A percentile compares a stretch with the other conserved stretches of the same genome.
Conservation (phyloP, 1,139 yeast genomes). For the Pneumocystis murina region DNA sequence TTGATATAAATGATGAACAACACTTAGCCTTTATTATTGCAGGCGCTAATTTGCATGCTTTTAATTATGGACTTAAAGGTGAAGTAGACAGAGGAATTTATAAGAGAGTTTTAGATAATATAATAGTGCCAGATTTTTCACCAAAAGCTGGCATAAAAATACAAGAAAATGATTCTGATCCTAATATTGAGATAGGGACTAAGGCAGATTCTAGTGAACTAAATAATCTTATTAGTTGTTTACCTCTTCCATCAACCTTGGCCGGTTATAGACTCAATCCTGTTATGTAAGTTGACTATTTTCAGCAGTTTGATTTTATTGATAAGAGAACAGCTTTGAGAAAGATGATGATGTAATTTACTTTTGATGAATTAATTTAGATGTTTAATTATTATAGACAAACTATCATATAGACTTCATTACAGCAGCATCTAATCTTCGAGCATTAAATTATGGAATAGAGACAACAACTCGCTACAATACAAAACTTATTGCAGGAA, state of each 20-base stretch:
- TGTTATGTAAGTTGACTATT: constrained; percentile 34
- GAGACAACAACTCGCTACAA: constrained; percentile 53
- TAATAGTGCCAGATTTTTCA: constrained; percentile 48
- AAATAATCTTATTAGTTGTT: constrained; percentile 48
- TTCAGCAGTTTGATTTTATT: not conserved
- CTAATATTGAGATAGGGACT: constrained; percentile 56
- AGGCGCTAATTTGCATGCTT: constrained; percentile 85
- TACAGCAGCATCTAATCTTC: constrained; percentile 89
- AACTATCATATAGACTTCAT: constrained; percentile 94
- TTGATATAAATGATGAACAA: constrained; percentile 59
- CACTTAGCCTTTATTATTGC: constrained; percentile 75
- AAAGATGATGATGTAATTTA: constrained; percentile 64
- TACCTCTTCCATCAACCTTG: constrained; percentile 79
- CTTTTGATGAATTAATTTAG: not conserved
- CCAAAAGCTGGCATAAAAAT: constrained; percentile 69
- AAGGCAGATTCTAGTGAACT: constrained; percentile 36
- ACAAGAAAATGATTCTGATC: constrained; percentile 79
- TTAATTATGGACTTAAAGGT: constrained; percentile 62
- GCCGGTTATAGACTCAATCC: constrained; percentile 79
- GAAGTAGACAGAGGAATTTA: constrained; percentile 31
- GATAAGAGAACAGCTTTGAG: constrained; percentile 37
- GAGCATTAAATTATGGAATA: constrained; percentile 83
- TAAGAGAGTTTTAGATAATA: constrained; percentile 34
- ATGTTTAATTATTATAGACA: constrained; percentile 21
- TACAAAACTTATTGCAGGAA: constrained; percentile 60